Percentiles rank a stretch among this genome's conserved stretches.
phyloP scores from a whole-genome alignment of 208 protist genomes.

The Phytomonas sp. region DNA sequence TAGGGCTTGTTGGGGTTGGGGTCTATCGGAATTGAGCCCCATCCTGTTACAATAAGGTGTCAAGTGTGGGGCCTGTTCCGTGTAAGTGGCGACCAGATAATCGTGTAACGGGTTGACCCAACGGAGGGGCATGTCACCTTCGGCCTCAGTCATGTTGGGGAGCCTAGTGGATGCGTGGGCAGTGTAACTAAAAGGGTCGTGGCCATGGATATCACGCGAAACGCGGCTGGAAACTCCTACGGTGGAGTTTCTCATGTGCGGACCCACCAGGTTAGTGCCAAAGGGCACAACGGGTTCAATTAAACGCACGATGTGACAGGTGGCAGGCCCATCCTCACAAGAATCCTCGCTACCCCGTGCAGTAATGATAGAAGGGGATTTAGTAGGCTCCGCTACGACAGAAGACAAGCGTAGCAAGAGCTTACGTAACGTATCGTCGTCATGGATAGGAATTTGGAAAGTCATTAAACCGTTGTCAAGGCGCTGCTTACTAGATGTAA shows the following conservation, averaged over 20 bases:
- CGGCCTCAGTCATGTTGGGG: not conserved
- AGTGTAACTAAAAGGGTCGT: not conserved
- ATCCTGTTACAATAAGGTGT: not conserved
- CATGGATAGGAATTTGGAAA: not conserved
- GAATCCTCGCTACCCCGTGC: not conserved
- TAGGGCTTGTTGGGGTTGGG: not conserved
- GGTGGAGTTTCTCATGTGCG: not conserved
- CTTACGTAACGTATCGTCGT: not conserved
- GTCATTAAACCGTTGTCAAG: not conserved
- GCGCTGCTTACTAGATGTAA: not conserved
- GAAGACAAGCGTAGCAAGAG: not conserved
- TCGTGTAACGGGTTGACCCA: slow-evolving; percentile 32
- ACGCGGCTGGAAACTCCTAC: not conserved
- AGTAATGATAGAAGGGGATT: not conserved
- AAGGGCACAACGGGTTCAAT: not conserved
- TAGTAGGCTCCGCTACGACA: not conserved
- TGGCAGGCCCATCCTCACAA: not conserved
- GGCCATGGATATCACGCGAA: not conserved
- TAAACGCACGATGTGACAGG: not conserved
- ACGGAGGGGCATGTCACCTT: slow-evolving; percentile 19
- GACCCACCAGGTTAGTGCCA: not conserved
- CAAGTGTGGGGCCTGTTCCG: not conserved
- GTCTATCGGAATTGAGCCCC: not conserved
- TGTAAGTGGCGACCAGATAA: slow-evolving; percentile 17
- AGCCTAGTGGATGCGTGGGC: not conserved